phyloP scores from a whole-genome alignment of 1,284 basidiomycete genomes.

The Cystobasidiaceae sp. region DNA sequence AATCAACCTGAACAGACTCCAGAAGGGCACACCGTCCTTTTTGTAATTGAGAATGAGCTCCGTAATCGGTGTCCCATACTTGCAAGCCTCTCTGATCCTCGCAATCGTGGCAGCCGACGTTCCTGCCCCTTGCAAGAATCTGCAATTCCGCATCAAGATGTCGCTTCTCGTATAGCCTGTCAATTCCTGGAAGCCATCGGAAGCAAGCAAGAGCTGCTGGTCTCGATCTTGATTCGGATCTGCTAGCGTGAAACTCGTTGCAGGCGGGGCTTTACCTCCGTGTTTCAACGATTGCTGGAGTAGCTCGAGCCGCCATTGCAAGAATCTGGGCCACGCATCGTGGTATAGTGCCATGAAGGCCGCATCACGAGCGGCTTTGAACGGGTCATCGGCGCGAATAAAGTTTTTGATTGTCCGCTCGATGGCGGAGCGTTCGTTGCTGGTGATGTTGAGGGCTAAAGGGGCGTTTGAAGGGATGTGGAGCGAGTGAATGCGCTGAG shows the following conservation, averaged over 20 bases:
- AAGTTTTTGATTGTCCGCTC: slow-evolving; percentile 15
- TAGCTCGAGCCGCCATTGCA: slow-evolving; percentile 29
- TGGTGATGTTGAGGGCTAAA: slow-evolving; percentile 30
- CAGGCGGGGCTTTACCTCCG: slow-evolving; percentile 6
- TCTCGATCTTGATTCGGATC: slow-evolving; percentile 25
- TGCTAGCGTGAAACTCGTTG: slow-evolving; percentile 25
- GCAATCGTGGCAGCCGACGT: slow-evolving; percentile 4
- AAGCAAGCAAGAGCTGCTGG: slow-evolving; percentile 24
- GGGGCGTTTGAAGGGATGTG: slow-evolving; percentile 31
- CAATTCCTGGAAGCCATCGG: slow-evolving; percentile 26
- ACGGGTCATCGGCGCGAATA: slow-evolving; percentile 26
- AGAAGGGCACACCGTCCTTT: slow-evolving; percentile 30
- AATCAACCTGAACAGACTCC: slow-evolving; percentile 29
- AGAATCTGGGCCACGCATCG: slow-evolving; percentile 32
- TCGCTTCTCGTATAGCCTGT: slow-evolving; percentile 15
- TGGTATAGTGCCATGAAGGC: slow-evolving; percentile 30
- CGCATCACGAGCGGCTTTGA: slow-evolving; percentile 24
- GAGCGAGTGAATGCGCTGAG: slow-evolving; percentile 29
- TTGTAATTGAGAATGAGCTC: slow-evolving; percentile 28
- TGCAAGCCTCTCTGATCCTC: slow-evolving; percentile 30
- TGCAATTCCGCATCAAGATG: slow-evolving; percentile 23
- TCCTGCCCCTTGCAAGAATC: slow-evolving; percentile 31
- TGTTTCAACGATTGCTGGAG: slow-evolving; percentile 3
- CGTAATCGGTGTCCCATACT: slow-evolving; percentile 1
- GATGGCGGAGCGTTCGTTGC: slow-evolving; percentile 17